Evolutionary conservation across 768 basidiomycete genomes (phyloP), one percentile per base, ranked within the genome.

Genomic region (Crepidotus variabilis): DNA sequence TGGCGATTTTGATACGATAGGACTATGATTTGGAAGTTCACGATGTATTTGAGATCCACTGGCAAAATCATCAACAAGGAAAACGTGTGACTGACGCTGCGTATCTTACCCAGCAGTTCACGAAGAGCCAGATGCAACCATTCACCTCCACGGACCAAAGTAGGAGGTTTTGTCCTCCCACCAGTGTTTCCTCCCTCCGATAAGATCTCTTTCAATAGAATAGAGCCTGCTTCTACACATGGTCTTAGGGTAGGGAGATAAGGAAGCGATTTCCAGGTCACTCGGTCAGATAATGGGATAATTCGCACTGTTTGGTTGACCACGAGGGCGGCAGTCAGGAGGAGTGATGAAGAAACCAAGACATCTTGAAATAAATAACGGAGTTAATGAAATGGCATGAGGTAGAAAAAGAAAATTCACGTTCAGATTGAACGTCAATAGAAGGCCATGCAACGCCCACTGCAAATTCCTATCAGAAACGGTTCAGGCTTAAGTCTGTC

Each of bases 391-490:
- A 56, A 21, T 48, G 49, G 21, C 33, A 65, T 54, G 55, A 51
- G 56, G 24, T 52, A 49, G 18, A 54, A 43, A 52, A 51, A 33
- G 35, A 54, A 54, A 57, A 77, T 84, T 64, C 68, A 88, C 90
- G 73, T 58, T 84, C 80, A 51, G 76, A 77, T 23, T 82, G 66
- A 54, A 86, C 53, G 7, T 88, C 86, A 47, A 78, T 63, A 36
- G 86, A 87, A n/a, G 90, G 89, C 90, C 90, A 92, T 62, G 81
- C 78, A 47, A 85, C 72, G 5, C 90, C 91, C 52, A 91, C 74
- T 11, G 85, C 81, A 67, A 86, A 85, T 46, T 76, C 70, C 86
- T 88, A 65, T 65, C 55, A 46, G 33, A 33, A 52, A 47, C 20
- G 47, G 49, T 21, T 36, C 33, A 51, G 50, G 39, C 54, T 21